These are phyloP conservation scores for Clonostachys rhizophaga DNA, from an alignment of 2,329 filamentous ascomycete genomes.

Conservation along the genomic window DNA sequence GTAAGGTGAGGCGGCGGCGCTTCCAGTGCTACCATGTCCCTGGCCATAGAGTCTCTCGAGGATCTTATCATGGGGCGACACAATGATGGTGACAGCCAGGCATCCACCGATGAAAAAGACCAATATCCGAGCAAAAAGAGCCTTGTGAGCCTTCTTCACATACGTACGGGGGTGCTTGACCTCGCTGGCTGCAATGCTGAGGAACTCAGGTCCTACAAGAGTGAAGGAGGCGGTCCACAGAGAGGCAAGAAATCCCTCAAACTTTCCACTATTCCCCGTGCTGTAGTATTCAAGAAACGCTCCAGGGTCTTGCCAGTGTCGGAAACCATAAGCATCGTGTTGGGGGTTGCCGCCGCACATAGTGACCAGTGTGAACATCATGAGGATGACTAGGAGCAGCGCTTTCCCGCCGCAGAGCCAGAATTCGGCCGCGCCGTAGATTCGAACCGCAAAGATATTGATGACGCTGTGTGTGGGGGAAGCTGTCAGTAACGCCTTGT, in stretches of 20 bases:
- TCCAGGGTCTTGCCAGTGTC: conserved; percentile 61
- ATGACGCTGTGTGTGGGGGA: conserved; percentile 22
- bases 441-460: conserved; percentile 28
- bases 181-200: conserved; percentile 66
- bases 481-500: too few species aligned
- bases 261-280: conserved; percentile 57
- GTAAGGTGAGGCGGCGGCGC: conserved; percentile 49
- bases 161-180: conserved; percentile 57
- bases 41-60: conserved; percentile 21
- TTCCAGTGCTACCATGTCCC: conserved; percentile 24
- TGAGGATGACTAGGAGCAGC: conserved; percentile 50
- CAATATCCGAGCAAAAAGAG: conserved; percentile 67
- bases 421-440: conserved; percentile 34
- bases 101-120: conserved; percentile 68
- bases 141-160: conserved; percentile 67
- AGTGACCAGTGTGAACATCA: conserved; percentile 52
- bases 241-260: conserved; percentile 65
- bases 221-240: conserved; percentile 61
- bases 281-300: conserved; percentile 43
- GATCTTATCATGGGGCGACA: conserved; percentile 59
- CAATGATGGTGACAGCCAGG: conserved; percentile 59
- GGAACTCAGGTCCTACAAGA: conserved; percentile 65
- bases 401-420: conserved; percentile 42
- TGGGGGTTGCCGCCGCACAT: conserved; percentile 54
- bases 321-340: conserved; percentile 52